phyloP scores from a whole-genome alignment of 176 grass and related monocot genomes.

The Thalia dealbata region DNA sequence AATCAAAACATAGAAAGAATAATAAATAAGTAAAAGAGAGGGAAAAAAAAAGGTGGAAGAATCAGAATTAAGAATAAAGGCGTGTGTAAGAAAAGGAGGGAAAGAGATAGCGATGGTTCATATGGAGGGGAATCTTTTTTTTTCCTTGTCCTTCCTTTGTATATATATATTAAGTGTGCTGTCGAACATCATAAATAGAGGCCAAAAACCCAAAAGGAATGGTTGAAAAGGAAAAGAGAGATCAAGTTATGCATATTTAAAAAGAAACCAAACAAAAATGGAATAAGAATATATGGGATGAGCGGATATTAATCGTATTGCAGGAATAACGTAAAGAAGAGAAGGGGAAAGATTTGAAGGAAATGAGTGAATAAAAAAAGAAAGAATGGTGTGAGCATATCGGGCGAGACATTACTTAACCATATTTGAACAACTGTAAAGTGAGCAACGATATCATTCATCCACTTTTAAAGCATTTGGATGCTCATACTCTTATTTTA shows the following conservation, averaged over 20 bases:
- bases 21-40: too few species aligned
- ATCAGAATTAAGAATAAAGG: too few species aligned
- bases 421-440: too few species aligned
- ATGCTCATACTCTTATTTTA: too few species aligned
- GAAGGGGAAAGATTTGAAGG: neutral
- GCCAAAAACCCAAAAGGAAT: neutral
- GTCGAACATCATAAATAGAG: neutral
- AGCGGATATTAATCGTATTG: neutral
- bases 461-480: too few species aligned
- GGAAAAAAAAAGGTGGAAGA: too few species aligned
- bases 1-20: too few species aligned
- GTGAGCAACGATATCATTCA: too few species aligned
- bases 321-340: neutral
- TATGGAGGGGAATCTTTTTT: neutral
- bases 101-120: neutral
- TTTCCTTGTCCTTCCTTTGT: too few species aligned
- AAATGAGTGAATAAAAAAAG: neutral
- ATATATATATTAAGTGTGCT: neutral
- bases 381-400: neutral
- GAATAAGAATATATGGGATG: neutral
- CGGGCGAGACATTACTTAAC: neutral
- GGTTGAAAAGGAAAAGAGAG: too few species aligned
- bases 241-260: too few species aligned
- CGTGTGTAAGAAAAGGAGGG: neutral
- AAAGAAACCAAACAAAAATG: too few species aligned